Base-by-base conservation (phyloP, 164 flowering plant genomes). In the Sextonia rubra region DNA sequence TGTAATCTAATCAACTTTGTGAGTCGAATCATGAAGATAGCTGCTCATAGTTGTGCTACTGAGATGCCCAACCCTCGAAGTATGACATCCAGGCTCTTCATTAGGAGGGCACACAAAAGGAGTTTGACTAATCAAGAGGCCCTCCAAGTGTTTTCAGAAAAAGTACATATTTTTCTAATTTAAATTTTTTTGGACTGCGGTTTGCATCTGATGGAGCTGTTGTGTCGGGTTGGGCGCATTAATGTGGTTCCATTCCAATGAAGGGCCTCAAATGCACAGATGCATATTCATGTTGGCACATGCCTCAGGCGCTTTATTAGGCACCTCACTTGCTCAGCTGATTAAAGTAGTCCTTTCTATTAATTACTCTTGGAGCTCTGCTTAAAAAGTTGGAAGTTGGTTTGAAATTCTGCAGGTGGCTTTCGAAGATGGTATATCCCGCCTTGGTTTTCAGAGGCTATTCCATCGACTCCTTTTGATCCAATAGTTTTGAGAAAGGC, bases 381-480 rank as follows among this genome's bases (percentile, higher is more conserved):
- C 11, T 23, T 44, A 12, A 20, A 60, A 25, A 66, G 44, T 66
- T 37, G 26, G 4, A 52, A 20, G 4, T 64, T 64, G 47, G 60
- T 24, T 72, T 26, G 60, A 26, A 72, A 72, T 48, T n/a, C 48
- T 70, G 63, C 69, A 75, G 77, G 97, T 12, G 88, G 86, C 18
- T 65, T 92, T 5, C 82, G 83, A 69, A 80, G 91, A 61, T 94
- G 98, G 97, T 94, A 91, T 68, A 90, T 91, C 71, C 99, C 97
- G 20, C 77, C 87, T 7, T 94, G 98, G 99, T 89, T 83, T 80
- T 74, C 87, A 2, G 98, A 92, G 80, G 79, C 81, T 17, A 67
- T 92, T 76, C 98, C 98, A n/a, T 90, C 97, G 2, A 77, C 90
- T 24, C 97, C 97, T 20, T 92, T 90, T 82, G 93, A 94, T 74